A percentile compares a stretch with the other conserved stretches of the same genome.
Conservation (phyloP, 225 moss, liverwort and hornwort species). For the Pseudisothecium myosuroides region DNA sequence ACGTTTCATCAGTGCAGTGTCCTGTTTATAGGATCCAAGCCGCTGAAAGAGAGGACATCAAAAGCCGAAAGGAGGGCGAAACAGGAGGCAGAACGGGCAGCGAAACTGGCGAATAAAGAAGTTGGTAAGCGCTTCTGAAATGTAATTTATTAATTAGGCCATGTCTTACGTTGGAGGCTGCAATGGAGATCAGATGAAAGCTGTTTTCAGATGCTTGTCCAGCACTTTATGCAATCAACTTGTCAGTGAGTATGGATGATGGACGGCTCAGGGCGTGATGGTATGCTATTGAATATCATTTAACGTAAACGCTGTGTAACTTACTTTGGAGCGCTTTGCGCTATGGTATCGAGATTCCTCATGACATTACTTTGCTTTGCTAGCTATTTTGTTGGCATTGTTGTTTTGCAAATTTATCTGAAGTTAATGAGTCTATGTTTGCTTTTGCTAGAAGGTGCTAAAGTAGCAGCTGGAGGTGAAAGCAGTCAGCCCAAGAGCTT, state of each 20-base stretch:
- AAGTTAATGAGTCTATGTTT: not conserved
- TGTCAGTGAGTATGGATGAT: not conserved
- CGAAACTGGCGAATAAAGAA: constrained; percentile 54
- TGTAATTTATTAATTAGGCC: not conserved
- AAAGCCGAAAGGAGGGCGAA: constrained; percentile 80
- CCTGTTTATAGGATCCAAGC: constrained; percentile 28
- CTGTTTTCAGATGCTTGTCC: not conserved
- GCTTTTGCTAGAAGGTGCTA: constrained; percentile 1
- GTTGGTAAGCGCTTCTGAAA: constrained; percentile 23
- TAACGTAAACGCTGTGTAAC: not conserved
- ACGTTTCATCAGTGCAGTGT: not conserved
- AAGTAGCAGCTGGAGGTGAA: constrained; percentile 15
- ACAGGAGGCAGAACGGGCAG: constrained; percentile 88
- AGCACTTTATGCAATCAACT: not conserved
- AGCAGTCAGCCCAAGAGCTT: constrained; percentile 18
- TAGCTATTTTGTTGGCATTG: not conserved
- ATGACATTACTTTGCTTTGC: not conserved
- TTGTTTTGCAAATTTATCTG: not conserved
- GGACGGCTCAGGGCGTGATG: not conserved
- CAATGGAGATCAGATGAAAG: not conserved
- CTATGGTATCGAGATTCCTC: not conserved
- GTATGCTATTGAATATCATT: not conserved
- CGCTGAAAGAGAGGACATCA: constrained; percentile 73
- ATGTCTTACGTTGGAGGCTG: not conserved
- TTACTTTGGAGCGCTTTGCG: not conserved